These are phyloP conservation scores for Viola pubescens DNA, from an alignment of 441 rosid species.

Conservation along the genomic window DNA sequence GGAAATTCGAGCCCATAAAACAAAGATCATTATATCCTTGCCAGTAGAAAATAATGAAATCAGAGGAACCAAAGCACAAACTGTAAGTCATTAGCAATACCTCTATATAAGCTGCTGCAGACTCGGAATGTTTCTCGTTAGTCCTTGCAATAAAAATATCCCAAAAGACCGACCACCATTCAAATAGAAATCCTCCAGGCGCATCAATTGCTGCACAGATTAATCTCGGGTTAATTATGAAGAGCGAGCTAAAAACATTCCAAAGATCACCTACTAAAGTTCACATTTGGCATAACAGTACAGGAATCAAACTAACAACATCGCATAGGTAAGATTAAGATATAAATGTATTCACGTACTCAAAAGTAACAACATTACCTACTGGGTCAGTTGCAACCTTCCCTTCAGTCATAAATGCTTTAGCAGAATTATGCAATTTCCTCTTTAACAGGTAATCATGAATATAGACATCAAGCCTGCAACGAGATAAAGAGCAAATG, in stretches of 20 bases:
- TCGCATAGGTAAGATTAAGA: neutral
- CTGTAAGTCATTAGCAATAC: constrained; percentile 18
- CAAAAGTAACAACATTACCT: constrained; percentile 33
- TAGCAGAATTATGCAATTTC: constrained; percentile 57
- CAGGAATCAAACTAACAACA: neutral
- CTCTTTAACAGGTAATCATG: constrained; percentile 66
- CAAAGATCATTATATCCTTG: neutral
- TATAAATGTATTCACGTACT: neutral
- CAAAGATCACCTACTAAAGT: neutral
- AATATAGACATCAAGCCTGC: constrained; percentile 72
- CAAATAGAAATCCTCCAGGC: constrained; percentile 76
- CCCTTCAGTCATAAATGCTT: constrained; percentile 67
- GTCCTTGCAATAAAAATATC: constrained; percentile 73
- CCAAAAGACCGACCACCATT: constrained; percentile 87
- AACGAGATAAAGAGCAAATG: constrained; percentile 1
- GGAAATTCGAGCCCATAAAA: neutral
- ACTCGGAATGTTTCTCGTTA: constrained; percentile 60
- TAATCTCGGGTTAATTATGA: neutral
- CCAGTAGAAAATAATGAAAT: no score
- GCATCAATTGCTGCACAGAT: constrained; percentile 59
- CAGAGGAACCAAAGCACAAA: no score
- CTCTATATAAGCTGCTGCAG: constrained; percentile 70
- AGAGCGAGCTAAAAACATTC: neutral
- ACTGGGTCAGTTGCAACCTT: constrained; percentile 75
- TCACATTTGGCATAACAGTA: neutral